These are phyloP conservation scores for Dendrothele bispora DNA, from an alignment of 768 basidiomycete genomes.

Conservation along the genomic window DNA sequence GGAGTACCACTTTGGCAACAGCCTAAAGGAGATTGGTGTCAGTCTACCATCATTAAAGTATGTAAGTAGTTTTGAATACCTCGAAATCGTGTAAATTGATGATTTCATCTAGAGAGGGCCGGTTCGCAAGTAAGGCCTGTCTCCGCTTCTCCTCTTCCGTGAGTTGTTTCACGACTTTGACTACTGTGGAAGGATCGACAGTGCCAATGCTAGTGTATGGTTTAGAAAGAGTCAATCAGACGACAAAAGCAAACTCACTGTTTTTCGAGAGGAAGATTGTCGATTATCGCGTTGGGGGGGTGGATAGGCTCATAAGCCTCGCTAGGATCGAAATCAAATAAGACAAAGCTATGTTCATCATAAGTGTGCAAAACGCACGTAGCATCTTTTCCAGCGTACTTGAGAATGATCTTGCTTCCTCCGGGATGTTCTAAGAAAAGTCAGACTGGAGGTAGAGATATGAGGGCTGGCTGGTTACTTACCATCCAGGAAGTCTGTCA, in stretches of 20 bases:
- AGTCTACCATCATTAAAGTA: constrained; percentile 3
- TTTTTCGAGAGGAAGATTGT: constrained; percentile 80
- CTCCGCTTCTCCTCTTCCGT: constrained; percentile 74
- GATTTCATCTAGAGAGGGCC: constrained; percentile 77
- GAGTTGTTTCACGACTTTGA: constrained; percentile 58
- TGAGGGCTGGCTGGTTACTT: constrained; percentile 12
- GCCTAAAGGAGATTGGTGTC: constrained; percentile 41
- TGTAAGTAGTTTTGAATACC: constrained; percentile 35
- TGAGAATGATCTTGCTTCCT: constrained; percentile 82
- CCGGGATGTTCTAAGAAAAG: constrained; percentile 63
- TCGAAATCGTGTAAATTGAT: constrained; percentile 95
- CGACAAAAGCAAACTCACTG: constrained; percentile 48
- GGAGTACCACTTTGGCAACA: constrained; percentile 81
- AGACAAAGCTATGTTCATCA: not conserved
- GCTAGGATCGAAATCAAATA: constrained; percentile 32
- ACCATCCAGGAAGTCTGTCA: constrained; percentile 77
- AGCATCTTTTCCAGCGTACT: constrained; percentile 88
- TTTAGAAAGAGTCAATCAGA: not conserved
- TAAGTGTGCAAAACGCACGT: constrained; percentile 50
- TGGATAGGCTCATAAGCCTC: constrained; percentile 89
- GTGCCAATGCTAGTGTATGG: constrained; percentile 60
- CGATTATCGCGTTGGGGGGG: constrained; percentile 77
- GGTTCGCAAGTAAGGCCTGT: constrained; percentile 55
- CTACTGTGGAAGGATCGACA: constrained; percentile 68
- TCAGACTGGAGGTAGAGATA: not conserved